These are phyloP conservation scores for Arabis hirsuta DNA, from an alignment of 345 rosid genomes.

Conservation along the genomic window DNA sequence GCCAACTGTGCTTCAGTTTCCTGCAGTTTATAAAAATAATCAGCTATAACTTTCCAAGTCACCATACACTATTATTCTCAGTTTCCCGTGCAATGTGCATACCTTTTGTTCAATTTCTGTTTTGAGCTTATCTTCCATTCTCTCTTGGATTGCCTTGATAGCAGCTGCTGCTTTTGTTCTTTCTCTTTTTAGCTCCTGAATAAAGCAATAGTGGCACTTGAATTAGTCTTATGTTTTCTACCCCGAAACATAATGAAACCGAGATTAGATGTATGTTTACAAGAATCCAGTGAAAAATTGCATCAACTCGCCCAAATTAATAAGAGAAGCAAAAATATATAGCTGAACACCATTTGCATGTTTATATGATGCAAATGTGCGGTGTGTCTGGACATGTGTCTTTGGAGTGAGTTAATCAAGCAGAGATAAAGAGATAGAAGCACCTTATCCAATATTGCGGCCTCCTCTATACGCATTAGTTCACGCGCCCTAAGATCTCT, in stretches of 20 bases:
- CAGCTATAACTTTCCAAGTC: conserved; percentile 34
- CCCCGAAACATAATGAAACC: conserved; percentile 18
- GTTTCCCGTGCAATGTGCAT: conserved; percentile 13
- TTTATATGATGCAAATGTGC: conserved; percentile 22
- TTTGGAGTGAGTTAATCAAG: conserved; percentile 19
- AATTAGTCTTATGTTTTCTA: conserved; percentile 4
- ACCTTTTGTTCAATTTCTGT: conserved; percentile 88
- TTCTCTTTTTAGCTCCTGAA: conserved; percentile 96
- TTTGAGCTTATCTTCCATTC: conserved; percentile 80
- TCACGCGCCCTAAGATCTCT: conserved; percentile 91
- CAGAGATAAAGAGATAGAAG: conserved; percentile 22
- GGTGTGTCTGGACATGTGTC: conserved; percentile 7
- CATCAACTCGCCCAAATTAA: not conserved
- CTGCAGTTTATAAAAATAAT: conserved; percentile 49
- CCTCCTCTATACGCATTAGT: conserved; percentile 95
- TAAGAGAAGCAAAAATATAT: conserved; percentile 7
- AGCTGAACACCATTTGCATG: conserved; percentile 9
- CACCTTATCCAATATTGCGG: conserved; percentile 95
- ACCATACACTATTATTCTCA: conserved; percentile 16
- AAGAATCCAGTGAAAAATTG: conserved; percentile 10
- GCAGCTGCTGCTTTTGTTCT: conserved; percentile 84
- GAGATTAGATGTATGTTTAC: not conserved
- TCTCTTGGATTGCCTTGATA: conserved; percentile 77
- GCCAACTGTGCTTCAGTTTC: conserved; percentile 72
- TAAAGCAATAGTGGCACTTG: conserved; percentile 28